phyloP scores from a whole-genome alignment of 192 early-diverging fungal species.

The Linnemannia exigua region DNA sequence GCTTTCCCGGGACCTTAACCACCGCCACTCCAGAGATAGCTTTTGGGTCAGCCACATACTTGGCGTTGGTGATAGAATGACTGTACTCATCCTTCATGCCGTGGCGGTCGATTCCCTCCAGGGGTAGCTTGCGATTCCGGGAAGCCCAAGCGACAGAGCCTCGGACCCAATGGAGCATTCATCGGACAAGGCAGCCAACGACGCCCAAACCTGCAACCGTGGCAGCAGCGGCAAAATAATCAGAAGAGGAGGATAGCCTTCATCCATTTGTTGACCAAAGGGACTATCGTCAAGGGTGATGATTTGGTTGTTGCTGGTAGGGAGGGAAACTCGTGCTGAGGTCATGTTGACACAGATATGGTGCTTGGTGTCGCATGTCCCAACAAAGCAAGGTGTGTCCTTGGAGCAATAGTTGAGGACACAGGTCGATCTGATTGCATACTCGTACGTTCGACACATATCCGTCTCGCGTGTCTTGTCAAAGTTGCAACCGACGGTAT shows the following conservation, averaged over 20 bases:
- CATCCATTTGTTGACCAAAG: slow-evolving; percentile 18
- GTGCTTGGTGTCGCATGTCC: slow-evolving; percentile 23
- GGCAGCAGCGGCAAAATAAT: slow-evolving; percentile 27
- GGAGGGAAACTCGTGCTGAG: neutral
- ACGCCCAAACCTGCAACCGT: slow-evolving; percentile 19
- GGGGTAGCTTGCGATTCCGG: neutral
- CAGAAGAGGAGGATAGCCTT: slow-evolving; percentile 21
- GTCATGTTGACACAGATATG: slow-evolving; percentile 37
- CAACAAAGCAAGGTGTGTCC: slow-evolving; percentile 33
- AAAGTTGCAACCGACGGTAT: slow-evolving; percentile 49
- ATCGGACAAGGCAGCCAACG: slow-evolving; percentile 42
- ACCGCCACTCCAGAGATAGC: slow-evolving; percentile 1
- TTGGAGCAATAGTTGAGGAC: slow-evolving; percentile 46
- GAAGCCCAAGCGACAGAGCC: slow-evolving; percentile 6
- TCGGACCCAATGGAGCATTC: slow-evolving; percentile 1
- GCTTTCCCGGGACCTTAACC: slow-evolving; percentile 3
- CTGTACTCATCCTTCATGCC: neutral
- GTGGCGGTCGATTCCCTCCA: neutral
- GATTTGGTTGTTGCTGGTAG: slow-evolving; percentile 10
- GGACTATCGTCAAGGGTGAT: slow-evolving; percentile 37
- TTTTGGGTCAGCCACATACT: neutral
- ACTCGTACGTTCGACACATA: slow-evolving; percentile 47
- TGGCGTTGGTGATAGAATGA: neutral
- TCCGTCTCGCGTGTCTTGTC: slow-evolving; percentile 15
- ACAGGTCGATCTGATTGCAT: slow-evolving; percentile 26